Evolutionary conservation across 2,329 filamentous ascomycete genomes (phyloP).

Genomic region (Ophiostoma piceae): DNA sequence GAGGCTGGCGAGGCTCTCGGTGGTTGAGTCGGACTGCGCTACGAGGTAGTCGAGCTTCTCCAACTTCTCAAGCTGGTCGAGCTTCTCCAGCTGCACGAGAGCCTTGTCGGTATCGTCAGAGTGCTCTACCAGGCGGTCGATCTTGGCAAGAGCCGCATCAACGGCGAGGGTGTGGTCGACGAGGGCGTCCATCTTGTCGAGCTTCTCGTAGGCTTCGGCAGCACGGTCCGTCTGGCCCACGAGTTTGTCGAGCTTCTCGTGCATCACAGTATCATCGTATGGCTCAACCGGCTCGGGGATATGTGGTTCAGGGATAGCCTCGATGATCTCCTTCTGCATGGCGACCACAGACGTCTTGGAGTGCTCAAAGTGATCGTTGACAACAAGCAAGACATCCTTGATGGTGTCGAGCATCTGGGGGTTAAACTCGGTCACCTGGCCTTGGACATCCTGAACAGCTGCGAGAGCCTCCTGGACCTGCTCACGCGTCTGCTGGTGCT

Average conservation of each 20-base stretch:
- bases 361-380: constrained; percentile 84
- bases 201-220: constrained; percentile 64
- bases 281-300: constrained; percentile 55
- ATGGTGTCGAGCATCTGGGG: constrained; percentile 84
- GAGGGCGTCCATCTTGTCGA: constrained; percentile 81
- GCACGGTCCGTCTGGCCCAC: constrained; percentile 61
- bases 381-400: constrained; percentile 75
- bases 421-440: constrained; percentile 73
- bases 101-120: constrained; percentile 24
- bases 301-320: constrained; percentile 56
- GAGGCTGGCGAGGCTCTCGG: constrained; percentile 56
- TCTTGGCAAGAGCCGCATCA: constrained; percentile 21
- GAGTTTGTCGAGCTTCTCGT: constrained; percentile 54
- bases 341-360: constrained; percentile 60
- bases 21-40: constrained; percentile 58
- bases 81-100: constrained; percentile 22
- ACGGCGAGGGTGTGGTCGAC: constrained; percentile 24
- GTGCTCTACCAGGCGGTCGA: constrained; percentile 27
- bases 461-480: constrained; percentile 70
- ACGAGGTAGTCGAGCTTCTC: constrained; percentile 45
- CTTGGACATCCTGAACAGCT: constrained; percentile 70
- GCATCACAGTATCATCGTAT: constrained; percentile 59
- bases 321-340: constrained; percentile 56
- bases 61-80: constrained; percentile 23
- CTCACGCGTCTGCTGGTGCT: constrained; percentile 77